These are phyloP conservation scores for Phoenix dactylifera DNA, from an alignment of 176 grass and related monocot species.

Conservation along the genomic window DNA sequence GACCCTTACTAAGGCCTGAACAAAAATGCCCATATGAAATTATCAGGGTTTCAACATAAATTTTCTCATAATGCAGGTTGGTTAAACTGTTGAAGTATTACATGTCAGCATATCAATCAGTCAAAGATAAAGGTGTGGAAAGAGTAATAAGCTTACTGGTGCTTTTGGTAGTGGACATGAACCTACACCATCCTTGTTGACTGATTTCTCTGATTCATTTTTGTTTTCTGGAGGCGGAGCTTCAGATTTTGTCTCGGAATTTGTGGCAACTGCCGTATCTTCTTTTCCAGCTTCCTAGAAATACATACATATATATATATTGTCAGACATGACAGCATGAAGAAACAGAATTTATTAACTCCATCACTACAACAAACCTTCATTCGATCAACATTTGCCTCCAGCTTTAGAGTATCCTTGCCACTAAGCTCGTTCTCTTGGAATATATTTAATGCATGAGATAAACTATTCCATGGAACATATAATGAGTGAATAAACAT, in stretches of 20 bases:
- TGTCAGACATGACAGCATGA: too few relatives aligned
- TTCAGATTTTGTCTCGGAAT: constrained; percentile 61
- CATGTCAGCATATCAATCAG: too few relatives aligned
- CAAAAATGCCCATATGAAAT: too few relatives aligned
- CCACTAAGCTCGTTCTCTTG: constrained; percentile 48
- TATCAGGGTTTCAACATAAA: too few relatives aligned
- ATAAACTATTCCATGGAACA: constrained; percentile 34
- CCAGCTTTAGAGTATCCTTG: constrained; percentile 48
- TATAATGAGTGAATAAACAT: background rate
- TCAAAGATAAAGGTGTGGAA: background rate
- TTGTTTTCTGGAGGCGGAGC: constrained; percentile 36
- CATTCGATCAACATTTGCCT: constrained; percentile 11
- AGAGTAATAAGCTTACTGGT: constrained; percentile 29
- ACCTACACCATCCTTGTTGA: constrained; percentile 45
- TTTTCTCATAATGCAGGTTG: too few relatives aligned
- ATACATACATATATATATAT: background rate
- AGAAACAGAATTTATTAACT: too few relatives aligned
- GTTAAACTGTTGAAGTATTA: too few relatives aligned
- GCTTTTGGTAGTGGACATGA: constrained; percentile 33
- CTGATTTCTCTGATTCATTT: constrained; percentile 41
- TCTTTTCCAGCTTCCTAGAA: constrained; percentile 37
- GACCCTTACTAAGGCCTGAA: too few relatives aligned
- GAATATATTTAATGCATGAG: constrained; percentile 70
- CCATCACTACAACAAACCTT: constrained; percentile 30
- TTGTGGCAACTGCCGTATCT: constrained; percentile 26